Conservation (phyloP, 2,329 filamentous ascomycete genomes). For the Hypoxylon sp. region DNA sequence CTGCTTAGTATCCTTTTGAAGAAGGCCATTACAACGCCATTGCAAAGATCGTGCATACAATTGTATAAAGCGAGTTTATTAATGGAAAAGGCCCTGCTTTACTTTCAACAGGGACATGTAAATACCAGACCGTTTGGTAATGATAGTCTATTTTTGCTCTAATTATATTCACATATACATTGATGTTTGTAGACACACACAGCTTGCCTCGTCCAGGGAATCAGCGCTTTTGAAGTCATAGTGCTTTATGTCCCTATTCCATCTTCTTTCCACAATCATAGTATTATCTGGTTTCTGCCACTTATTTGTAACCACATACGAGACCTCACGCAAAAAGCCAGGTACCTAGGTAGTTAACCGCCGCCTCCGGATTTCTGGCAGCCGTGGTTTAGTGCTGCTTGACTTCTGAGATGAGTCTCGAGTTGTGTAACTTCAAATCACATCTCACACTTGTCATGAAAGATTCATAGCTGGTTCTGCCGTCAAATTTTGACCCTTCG, state of each 20-base stretch:
- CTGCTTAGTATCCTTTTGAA: not conserved
- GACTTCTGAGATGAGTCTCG: not conserved
- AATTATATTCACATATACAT: not conserved
- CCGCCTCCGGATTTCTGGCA: not conserved
- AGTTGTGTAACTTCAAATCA: not conserved
- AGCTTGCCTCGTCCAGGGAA: not conserved
- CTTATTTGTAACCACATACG: not conserved
- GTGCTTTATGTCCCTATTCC: not conserved
- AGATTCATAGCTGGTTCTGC: not conserved
- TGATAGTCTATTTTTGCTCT: not conserved
- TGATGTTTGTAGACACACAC: not conserved
- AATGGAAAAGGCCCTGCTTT: not conserved
- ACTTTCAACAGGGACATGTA: not conserved
- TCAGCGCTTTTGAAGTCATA: not conserved
- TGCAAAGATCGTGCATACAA: not conserved
- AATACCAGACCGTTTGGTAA: not conserved
- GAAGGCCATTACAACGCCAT: not conserved
- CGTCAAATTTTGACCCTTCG: not conserved
- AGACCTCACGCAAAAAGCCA: no score
- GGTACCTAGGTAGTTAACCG: not conserved
- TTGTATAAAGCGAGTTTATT: not conserved
- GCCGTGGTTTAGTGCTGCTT: not conserved
- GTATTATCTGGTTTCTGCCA: not conserved
- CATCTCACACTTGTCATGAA: not conserved
- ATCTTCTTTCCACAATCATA: not conserved